Evolutionary conservation across 2,329 filamentous ascomycete species (phyloP), one percentile per base, ranked within the genome.

Genomic region (Xenoacremonium recifei): DNA sequence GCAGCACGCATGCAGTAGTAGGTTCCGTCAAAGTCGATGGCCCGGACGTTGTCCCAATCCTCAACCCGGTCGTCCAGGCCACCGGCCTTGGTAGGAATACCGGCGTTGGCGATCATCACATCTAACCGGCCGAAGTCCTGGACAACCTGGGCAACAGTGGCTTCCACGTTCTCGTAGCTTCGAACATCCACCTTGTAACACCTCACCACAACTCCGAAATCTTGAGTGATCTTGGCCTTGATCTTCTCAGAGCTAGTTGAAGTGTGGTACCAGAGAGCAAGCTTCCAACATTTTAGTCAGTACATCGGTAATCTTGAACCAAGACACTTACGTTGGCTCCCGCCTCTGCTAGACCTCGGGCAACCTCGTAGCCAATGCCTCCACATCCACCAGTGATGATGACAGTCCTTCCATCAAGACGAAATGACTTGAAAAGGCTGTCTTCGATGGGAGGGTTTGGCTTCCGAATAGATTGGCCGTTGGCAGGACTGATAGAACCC

Each of bases 31-130:
- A 63, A 61, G 45, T 63, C 62, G 19, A 57, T 47, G 10, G 51
- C 55, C 6, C 55, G 58, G 25, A 65, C 58, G 12, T 50, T 49
- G 18, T 61, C 45, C 43, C 58, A 64, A 45, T 62, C 55, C 40
- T 60, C 51, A 2, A 61, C 38, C 12, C 40, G 43, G 44, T 60
- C 61, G 17, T 64, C 61, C 10, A 65, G 50, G 4, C 54, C 59
- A 3, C 59, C 58, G 3, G 59, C 57, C 39, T 63, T 62, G 27
- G 58, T 54, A 13, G 62, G 60, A 32, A 65, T 53, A 12, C 62
- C 62, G 15, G 62, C 61, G 40, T 65, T 65, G 38, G 62, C 62
- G 23, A 65, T 58, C 45, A 64, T 61, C 18, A 64, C 54, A 38
- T 65, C 63, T n/a, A 66, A 48, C 16, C 57, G 51, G 19, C 62